Base-by-base conservation (phyloP, 2,329 filamentous ascomycete genomes). In the Hymenoscyphus fructigenus region DNA sequence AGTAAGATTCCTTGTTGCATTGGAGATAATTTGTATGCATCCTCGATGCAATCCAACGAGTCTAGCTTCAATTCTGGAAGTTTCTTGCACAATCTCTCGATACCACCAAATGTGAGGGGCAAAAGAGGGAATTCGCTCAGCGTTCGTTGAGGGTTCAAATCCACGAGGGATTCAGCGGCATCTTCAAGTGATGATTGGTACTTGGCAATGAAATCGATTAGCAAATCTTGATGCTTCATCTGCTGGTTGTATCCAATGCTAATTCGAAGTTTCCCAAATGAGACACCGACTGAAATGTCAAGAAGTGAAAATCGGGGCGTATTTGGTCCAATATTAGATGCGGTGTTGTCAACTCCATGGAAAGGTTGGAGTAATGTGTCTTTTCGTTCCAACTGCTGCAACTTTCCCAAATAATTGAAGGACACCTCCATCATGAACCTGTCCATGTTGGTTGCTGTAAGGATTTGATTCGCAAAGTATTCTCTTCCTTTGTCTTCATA, bases 381-480 rank as follows among this genome's bases (percentile, higher is more conserved):
- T 1, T 73, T 71, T 0, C 74, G 71, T 60, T 83, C 80, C 1
- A 82, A 72, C 41, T 82, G 79, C 66, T 83, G 81, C 59, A 78
- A 77, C 56, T 78, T 73, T 17, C 80, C 81, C 0, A 79, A 74
- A 65, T 82, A 84, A 70, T 84, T 84, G 74, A 84, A 83, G 0
- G 79, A 71, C 0, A 84, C 66, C 67, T 85, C 83, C 47, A 67
- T 66, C 1, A 57, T 59, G 26, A 50, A 79, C 29, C 74, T 67
- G 47, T 77, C 66, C 0, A 65, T 68, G 1, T 75, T 75, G 1
- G 72, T 69, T 26, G 70, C 62, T 41, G 68, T 76, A 58, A 77
- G 71, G 60, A 75, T 75, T 5, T 74, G 73, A 2, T 73, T 72
- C 0, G 77, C 75, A 66, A 81, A 81, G 66, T 80, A 80, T 0